These are phyloP conservation scores for Chlorella sp. DNA, from an alignment of 139 green algal genomes.

Conservation along the genomic window DNA sequence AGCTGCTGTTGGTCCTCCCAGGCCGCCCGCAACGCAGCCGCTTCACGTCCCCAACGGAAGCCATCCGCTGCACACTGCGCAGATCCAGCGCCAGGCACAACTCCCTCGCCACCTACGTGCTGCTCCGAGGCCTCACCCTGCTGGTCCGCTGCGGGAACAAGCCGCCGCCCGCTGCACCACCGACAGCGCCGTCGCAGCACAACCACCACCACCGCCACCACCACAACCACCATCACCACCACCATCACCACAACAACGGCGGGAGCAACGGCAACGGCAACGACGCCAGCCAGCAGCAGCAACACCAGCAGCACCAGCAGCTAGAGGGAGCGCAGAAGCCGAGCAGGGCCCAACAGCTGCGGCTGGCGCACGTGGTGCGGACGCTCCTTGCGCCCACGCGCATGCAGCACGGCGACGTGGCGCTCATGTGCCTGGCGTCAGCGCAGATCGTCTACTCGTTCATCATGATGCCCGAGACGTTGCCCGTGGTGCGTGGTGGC, in stretches of 20 bases:
- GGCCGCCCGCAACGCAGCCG: too few species aligned
- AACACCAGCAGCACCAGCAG: neutral
- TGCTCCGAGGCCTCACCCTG: conserved; percentile 79
- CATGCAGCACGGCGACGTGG: conserved; percentile 68
- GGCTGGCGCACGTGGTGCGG: too few species aligned
- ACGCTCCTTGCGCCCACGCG: conserved; percentile 4
- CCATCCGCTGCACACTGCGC: too few species aligned
- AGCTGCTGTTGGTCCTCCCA: too few species aligned
- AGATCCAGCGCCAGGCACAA: conserved; percentile 59
- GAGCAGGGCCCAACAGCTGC: too few species aligned
- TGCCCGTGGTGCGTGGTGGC: conserved; percentile 13
- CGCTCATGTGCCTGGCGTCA: conserved; percentile 78
- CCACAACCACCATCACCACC: neutral
- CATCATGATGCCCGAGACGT: conserved; percentile 60
- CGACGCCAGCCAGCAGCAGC: neutral
- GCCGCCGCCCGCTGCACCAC: conserved; percentile 6
- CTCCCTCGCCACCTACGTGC: conserved; percentile 82
- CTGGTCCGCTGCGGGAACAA: conserved; percentile 84
- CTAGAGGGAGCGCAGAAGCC: too few species aligned
- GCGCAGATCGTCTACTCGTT: conserved; percentile 67
- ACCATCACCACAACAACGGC: too few species aligned
- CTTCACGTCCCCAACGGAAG: too few species aligned
- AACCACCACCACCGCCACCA: conserved; percentile 10
- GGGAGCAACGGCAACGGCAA: neutral
- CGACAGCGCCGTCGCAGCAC: neutral